Percentiles rank a stretch among this genome's conserved stretches.
phyloP scores from a whole-genome alignment of 495 filamentous ascomycete species.

The Thermochaetoides thermophila region DNA sequence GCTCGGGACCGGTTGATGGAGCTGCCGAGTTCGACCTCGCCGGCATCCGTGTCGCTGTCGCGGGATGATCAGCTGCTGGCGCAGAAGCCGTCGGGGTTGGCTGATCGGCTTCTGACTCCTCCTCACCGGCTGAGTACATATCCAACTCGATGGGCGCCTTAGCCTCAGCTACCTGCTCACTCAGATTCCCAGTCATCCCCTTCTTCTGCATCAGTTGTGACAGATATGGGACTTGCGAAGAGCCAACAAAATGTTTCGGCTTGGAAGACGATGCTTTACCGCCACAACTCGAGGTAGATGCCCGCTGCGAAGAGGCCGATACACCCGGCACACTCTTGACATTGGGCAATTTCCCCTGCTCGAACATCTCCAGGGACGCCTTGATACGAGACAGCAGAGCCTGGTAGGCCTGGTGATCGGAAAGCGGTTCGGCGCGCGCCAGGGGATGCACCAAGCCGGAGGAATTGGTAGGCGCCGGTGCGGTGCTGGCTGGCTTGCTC shows the following conservation, averaged over 20 bases:
- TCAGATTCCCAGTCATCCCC: conserved; percentile 49
- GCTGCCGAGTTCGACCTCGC: too few relatives aligned
- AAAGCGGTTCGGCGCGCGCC: conserved; percentile 40
- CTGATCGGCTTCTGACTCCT: conserved; percentile 32
- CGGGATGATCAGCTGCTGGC: conserved; percentile 20
- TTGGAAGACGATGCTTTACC: conserved; percentile 10
- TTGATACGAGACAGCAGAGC: conserved; percentile 32
- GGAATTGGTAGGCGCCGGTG: conserved; percentile 13
- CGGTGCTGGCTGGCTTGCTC: conserved; percentile 22
- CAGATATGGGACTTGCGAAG: conserved; percentile 59
- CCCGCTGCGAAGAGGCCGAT: background rate
- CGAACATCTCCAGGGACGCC: conserved; percentile 30
- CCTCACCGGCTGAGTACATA: conserved; percentile 31
- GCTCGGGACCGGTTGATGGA: conserved; percentile 42
- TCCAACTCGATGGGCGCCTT: conserved; percentile 42
- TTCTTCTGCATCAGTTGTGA: conserved; percentile 52
- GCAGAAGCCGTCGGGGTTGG: conserved; percentile 1
- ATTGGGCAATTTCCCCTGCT: conserved; percentile 30
- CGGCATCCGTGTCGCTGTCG: conserved; percentile 39
- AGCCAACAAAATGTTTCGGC: conserved; percentile 35
- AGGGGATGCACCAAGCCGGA: conserved; percentile 60
- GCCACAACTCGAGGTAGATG: background rate
- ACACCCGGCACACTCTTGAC: conserved; percentile 26
- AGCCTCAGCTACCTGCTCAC: conserved; percentile 42
- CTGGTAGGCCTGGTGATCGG: conserved; percentile 38